Evolutionary conservation across 305 asterid genomes (phyloP).

Genomic region (Ajuga reptans): DNA sequence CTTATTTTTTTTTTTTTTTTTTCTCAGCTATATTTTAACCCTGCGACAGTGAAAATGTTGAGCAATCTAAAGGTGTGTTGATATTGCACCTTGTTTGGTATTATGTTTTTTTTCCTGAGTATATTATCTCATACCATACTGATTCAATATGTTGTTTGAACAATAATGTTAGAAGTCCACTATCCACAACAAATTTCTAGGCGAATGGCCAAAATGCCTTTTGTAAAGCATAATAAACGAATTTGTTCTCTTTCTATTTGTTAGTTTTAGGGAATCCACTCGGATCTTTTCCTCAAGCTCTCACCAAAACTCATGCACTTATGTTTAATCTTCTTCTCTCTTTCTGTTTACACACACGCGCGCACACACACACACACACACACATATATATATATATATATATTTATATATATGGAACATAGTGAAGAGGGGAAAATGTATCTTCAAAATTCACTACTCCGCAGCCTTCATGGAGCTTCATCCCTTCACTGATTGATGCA

Average conservation of each 20-base stretch:
- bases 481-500: not conserved
- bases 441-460: not conserved
- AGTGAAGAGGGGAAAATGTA: not conserved
- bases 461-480: not conserved
- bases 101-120: slow-evolving; percentile 3
- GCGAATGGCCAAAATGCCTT: slow-evolving; percentile 2
- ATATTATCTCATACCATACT: not conserved
- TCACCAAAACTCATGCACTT: not conserved
- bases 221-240: not conserved
- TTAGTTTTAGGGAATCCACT: not conserved
- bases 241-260: not conserved
- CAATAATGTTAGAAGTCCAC: not conserved
- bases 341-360: not conserved
- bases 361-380: too few species aligned
- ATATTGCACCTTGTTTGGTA: slow-evolving; percentile 19
- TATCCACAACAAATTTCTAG: slow-evolving; percentile 6
- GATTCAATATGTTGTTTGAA: slow-evolving; percentile 9
- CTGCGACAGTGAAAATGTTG: slow-evolving; percentile 98
- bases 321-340: not conserved
- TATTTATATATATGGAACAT: not conserved
- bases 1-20: slow-evolving; percentile 29
- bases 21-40: slow-evolving; percentile 80
- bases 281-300: slow-evolving; percentile 3
- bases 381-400: too few species aligned
- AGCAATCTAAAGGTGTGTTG: slow-evolving; percentile 87